phyloP scores from a whole-genome alignment of 2,329 filamentous ascomycete species.

The Ascocoryne sarcoides region DNA sequence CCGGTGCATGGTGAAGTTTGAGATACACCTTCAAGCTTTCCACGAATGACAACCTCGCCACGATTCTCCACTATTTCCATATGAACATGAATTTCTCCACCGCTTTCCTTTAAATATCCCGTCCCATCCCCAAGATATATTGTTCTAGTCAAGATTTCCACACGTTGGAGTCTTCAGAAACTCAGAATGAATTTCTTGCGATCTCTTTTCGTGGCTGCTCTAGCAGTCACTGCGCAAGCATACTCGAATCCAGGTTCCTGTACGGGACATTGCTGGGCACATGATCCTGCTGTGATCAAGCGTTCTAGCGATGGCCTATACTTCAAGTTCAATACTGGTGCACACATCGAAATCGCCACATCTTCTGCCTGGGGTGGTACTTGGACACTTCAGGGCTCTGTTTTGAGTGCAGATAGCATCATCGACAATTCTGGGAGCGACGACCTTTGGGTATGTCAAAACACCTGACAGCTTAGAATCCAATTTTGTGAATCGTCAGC shows the following conservation, averaged over 20 bases:
- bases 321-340: conserved; percentile 35
- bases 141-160: background rate
- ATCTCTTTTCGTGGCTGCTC: background rate
- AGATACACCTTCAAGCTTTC: background rate
- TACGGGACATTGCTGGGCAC: conserved; percentile 33
- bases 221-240: conserved; percentile 1
- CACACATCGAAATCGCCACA: conserved; percentile 33
- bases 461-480: too few species aligned
- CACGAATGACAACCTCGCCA: background rate
- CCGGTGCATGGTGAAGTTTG: background rate
- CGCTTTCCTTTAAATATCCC: background rate
- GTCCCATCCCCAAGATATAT: too few species aligned
- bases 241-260: conserved; percentile 32
- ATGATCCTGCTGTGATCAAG: conserved; percentile 35
- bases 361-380: conserved; percentile 32
- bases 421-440: conserved; percentile 30
- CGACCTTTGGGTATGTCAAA: conserved; percentile 32
- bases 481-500: too few species aligned
- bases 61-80: background rate
- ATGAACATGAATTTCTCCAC: background rate
- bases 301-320: conserved; percentile 34
- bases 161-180: background rate
- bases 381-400: conserved; percentile 34
- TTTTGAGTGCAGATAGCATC: conserved; percentile 29
- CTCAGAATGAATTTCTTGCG: background rate